Base-by-base conservation (phyloP, 2,329 filamentous ascomycete genomes). In the Neodidymelliopsis sp. region DNA sequence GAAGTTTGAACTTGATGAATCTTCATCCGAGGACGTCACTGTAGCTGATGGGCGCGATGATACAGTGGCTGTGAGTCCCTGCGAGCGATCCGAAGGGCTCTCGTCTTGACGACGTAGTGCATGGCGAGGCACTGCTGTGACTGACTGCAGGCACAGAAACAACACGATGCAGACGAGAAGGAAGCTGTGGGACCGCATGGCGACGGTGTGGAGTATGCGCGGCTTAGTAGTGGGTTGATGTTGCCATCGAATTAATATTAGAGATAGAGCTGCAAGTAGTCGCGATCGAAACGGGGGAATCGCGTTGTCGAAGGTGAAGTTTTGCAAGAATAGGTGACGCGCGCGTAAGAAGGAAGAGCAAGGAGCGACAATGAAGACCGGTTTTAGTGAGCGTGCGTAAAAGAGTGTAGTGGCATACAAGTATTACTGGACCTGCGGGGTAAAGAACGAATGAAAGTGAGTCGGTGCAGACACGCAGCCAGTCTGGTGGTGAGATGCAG, bases 101-200 rank as follows among this genome's bases (percentile, higher is more conserved):
- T 59, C 67, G 57, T 73, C 60, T 41, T 72, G 69, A 38, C 69
- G 67, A 25, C 54, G 56, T n/a, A 70, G 29, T 24, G 53, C 60
- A 43, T 50, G 37, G 28, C 57, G 61, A 19, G 65, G 54, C 24
- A 61, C 58, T 39, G 62, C 60, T 18, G 50, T 40, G 28, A 61
- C 59, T 6, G 55, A 49, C 22, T 70, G 55, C 12, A 69, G 50
- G 46, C 59, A 68, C 18, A 69, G 41, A 24, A 64, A 23, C 29
- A 72, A 58, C 19, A 56, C 60, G 39, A 71, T 49, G 51, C 49
- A 60, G 30, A 63, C 45, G 29, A 66, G 23, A 19, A 71, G 56
- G 43, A 59, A 56, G 37, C 54, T 57, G 42, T 57, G 54, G 34
- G 63, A 63, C 11, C 59, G 66, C 70, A 72, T 72, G 48, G 54